A percentile compares a stretch with the other conserved stretches of the same genome.
Conservation (phyloP, 108 stramenopile genomes). For the Fistulifera pelliculosa region DNA sequence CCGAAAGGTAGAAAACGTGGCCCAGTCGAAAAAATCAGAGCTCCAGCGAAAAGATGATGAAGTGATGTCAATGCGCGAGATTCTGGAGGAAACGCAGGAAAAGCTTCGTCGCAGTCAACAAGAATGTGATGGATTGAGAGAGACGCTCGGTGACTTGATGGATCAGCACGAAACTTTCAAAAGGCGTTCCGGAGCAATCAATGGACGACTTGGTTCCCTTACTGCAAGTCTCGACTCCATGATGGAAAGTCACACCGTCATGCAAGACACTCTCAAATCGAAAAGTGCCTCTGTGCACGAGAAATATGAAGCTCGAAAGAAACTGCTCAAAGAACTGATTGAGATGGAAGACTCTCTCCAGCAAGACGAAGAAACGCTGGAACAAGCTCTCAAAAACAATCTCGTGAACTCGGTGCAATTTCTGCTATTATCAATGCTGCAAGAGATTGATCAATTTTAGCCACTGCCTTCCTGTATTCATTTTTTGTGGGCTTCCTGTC, state of each 20-base stretch:
- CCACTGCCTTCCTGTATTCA: too few relatives aligned
- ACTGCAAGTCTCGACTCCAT: slow-evolving; percentile 29
- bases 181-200: slow-evolving; percentile 24
- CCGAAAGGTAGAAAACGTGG: neutral
- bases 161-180: slow-evolving; percentile 32
- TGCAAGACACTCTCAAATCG: slow-evolving; percentile 14
- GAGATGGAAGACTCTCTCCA: slow-evolving; percentile 26
- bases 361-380: slow-evolving; percentile 18
- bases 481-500: too few relatives aligned
- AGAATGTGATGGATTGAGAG: slow-evolving; percentile 34
- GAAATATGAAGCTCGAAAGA: slow-evolving; percentile 21
- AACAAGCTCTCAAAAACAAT: slow-evolving; percentile 25
- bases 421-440: slow-evolving; percentile 35
- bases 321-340: slow-evolving; percentile 24
- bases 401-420: slow-evolving; percentile 41
- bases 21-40: neutral
- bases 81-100: slow-evolving; percentile 7
- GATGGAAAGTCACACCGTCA: slow-evolving; percentile 38
- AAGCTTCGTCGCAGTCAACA: slow-evolving; percentile 9
- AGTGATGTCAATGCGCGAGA: slow-evolving; percentile 8
- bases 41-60: slow-evolving; percentile 11
- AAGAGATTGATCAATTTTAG: slow-evolving; percentile 6
- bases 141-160: slow-evolving; percentile 38
- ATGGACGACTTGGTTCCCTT: slow-evolving; percentile 35
- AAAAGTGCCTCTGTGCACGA: neutral